Base-by-base conservation (phyloP, 208 protist genomes). In the Trichomonas gallinae region DNA sequence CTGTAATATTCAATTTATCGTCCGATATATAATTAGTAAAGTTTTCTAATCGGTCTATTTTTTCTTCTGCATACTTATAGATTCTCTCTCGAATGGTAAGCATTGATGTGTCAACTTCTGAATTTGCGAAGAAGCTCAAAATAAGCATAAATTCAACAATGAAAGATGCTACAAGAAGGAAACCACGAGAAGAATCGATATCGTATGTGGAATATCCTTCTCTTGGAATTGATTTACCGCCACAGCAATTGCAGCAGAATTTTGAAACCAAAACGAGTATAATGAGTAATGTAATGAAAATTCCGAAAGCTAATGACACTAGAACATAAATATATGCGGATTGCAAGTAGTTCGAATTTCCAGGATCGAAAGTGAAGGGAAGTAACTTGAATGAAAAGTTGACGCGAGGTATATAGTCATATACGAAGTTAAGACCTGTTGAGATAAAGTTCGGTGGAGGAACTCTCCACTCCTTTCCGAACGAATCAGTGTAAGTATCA, bases 201-300 rank as follows among this genome's bases (percentile, higher is more conserved):
- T 26, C 31, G 0, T n/a, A 42, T 36, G 63, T 34, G 46, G 96
- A 72, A 36, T 96, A 97, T 40, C 46, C 48, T 51, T 44, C 10
- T n/a, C 89, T 96, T 42, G 89, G 96, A 1, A 93, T n/a, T 15
- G 31, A 8, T 38, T 96, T 89, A 26, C 96, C 96, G 13, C 87
- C 87, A 51, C 96, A 97, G 38, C 82, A 81, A 42, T 89, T 89
- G 83, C 96, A 97, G 21, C 38, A 72, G 44, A 88, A 97, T 34
- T 85, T 45, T 8, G 0, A 97, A 34, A 96, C 26, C n/a, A 93
- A 97, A 49, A 97, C 46, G 3, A 97, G 13, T 13, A 82, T 34
- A 13, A 45, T 34, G 23, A 97, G 42, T 6, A 97, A 10, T 0
- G 96, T 44, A 15, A 83, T 88, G 21, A 97, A 45, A 26, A 97